A percentile compares a stretch with the other conserved stretches of the same genome.
Evolutionary conservation across 1,284 basidiomycete genomes (phyloP).

Genomic region (Boletellus sp.): DNA sequence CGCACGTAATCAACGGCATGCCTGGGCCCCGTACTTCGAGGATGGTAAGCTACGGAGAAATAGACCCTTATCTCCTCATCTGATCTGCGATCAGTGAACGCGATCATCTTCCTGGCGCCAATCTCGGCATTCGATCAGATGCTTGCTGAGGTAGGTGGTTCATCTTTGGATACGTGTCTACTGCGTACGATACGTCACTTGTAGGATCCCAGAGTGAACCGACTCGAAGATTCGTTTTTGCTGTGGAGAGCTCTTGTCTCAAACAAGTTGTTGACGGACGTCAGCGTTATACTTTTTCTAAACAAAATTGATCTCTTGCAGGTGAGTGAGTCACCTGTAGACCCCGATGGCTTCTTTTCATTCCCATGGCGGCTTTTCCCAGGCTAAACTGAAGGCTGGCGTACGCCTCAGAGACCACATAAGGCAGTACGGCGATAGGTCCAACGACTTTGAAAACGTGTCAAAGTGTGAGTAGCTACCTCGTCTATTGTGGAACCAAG

Average conservation of each 20-base stretch:
- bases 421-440: constrained; percentile 61
- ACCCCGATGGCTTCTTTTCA: background rate
- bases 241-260: constrained; percentile 68
- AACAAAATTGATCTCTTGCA: constrained; percentile 76
- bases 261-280: constrained; percentile 63
- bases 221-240: constrained; percentile 71
- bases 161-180: background rate
- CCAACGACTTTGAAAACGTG: constrained; percentile 72
- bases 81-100: constrained; percentile 53
- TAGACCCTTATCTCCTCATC: background rate
- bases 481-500: constrained; percentile 1
- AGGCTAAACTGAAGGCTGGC: constrained; percentile 72
- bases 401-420: constrained; percentile 67
- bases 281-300: constrained; percentile 73
- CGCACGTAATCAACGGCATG: constrained; percentile 67
- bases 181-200: constrained; percentile 5
- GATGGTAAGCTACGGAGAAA: constrained; percentile 49
- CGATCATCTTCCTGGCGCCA: constrained; percentile 80
- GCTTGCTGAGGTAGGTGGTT: constrained; percentile 55
- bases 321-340: constrained; percentile 34
- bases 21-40: constrained; percentile 82
- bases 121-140: constrained; percentile 83
- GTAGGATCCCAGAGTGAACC: constrained; percentile 66
- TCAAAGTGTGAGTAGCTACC: constrained; percentile 56
- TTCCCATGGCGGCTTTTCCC: background rate